Evolutionary conservation across 208 protist genomes (phyloP), one percentile per base, ranked within the genome.

Genomic region (Leishmania major): DNA sequence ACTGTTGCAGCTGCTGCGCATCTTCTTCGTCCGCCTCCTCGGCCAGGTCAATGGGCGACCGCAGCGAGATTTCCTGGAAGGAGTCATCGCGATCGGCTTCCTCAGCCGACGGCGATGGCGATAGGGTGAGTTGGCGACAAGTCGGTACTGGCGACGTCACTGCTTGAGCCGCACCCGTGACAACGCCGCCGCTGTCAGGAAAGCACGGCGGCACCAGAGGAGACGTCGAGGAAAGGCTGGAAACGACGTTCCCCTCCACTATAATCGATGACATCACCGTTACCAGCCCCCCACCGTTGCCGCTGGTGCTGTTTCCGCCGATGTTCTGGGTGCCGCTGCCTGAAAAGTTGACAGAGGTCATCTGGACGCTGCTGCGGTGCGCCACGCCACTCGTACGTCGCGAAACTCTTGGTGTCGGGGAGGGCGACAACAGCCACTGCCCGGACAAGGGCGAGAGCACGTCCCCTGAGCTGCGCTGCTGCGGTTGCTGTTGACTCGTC

Each of bases 71-170:
- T 10, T 47, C 53, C 45, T 25, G 19, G 28, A 35, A 51, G 7
- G 28, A 28, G 22, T 66, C 62, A 0, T 79, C 77, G 62, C 55
- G 25, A 77, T 45, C 37, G 0, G 3, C 45, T 3, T 64, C 49
- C 62, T 85, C 82, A 7, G 64, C 55, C 62, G 82, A 85, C 35
- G 45, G 72, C 17, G 77, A 85, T 0, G 82, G 11, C 8, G 82
- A 85, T 1, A 85, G 40, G n/a, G 73, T 22, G 0, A 85, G 78
- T 17, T 78, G 60, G 0, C 82, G 82, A 51, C 43, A 67, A 1
- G 82, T 70, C 19, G 73, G 17, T 28, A 69, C 4, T 1, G 75
- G 37, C 6, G 59, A 69, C 49, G 28, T 64, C 53, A 4, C 25
- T 1, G 19, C 75, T 19, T 28, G 28, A 28, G 62, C 15, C 15